Conservation (phyloP, 208 protist species). For the Angomonas desouzai region DNA sequence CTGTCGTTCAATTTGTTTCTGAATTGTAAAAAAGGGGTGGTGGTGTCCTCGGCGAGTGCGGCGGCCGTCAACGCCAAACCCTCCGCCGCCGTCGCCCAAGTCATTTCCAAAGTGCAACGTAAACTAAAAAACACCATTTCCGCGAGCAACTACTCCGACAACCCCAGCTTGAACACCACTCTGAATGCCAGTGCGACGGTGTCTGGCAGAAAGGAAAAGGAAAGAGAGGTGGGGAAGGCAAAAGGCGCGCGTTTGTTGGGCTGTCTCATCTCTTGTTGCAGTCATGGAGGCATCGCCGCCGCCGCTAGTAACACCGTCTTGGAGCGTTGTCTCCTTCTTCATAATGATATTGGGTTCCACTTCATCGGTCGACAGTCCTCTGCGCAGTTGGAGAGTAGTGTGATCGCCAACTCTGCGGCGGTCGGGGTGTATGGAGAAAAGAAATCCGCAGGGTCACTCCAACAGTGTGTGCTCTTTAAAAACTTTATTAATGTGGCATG, state of each 20-base stretch:
- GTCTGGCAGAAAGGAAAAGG: not conserved
- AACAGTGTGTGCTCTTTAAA: constrained; percentile 21
- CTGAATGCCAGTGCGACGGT: not conserved
- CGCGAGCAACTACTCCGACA: not conserved
- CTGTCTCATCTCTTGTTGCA: constrained; percentile 21
- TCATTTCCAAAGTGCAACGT: not conserved
- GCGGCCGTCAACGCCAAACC: not conserved
- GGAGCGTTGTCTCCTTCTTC: constrained; percentile 11
- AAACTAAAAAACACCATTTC: not conserved
- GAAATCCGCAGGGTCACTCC: constrained; percentile 2
- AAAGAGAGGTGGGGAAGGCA: not conserved
- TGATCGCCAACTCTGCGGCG: constrained; percentile 24
- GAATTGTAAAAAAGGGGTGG: constrained; percentile 23
- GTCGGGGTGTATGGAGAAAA: constrained; percentile 15
- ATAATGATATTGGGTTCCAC: constrained; percentile 27
- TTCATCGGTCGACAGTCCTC: constrained; percentile 10
- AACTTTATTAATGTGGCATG: constrained; percentile 27
- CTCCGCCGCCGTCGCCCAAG: not conserved
- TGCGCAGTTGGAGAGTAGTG: not conserved
- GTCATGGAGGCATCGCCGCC: constrained; percentile 13
- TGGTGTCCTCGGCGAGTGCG: constrained; percentile 10
- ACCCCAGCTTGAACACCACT: not conserved
- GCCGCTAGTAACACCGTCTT: constrained; percentile 10
- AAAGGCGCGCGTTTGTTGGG: constrained; percentile 12
- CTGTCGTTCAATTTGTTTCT: constrained; percentile 19